Base-by-base conservation (phyloP, 306 rosid species). In the Prunus persica region DNA sequence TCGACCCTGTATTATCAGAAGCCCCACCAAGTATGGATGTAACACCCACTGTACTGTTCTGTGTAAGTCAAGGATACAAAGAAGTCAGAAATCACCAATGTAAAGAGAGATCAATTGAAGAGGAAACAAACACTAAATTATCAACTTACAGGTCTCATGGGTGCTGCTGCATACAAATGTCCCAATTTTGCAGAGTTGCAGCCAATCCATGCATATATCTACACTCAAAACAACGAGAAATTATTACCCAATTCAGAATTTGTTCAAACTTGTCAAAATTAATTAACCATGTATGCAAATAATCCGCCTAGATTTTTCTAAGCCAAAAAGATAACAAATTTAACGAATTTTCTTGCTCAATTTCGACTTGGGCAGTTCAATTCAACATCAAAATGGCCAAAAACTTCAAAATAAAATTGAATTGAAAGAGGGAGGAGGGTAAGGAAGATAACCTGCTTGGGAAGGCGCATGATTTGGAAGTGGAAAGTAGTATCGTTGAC, bases 1-100 rank as follows among this genome's bases (percentile, higher is more conserved):
- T 89, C 7, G 97, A 77, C 63, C 97, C 97, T n/a, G 93, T 88
- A 79, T 89, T 92, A 87, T 95, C 97, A 79, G 91, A 92, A 67
- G 84, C 75, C 66, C 96, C 97, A n/a, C 97, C 97, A 57, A 89
- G 93, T 78, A 95, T 78, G 74, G 93, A 87, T 77, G 96, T 87
- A 28, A 87, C 88, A 81, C 90, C 88, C 43, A 82, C 97, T 24
- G 67, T 70, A 74, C 87, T 83, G 84, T 83, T 83, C 93, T 88
- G 90, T 38, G 18, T 68, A 24, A 18, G 9, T 50, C 65, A 47
- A 8, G 38, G 41, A 56, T 3, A 51, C 50, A 57, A 19, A 50
- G 45, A 72, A 60, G 69, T 38, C 32, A 50, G 20, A 84, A 58
- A 16, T 24, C 10, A 4, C 24, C 9, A 15, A 46, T 32, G 24